phyloP scores from a whole-genome alignment of 192 early-diverging fungal species.

The Linnemannia exigua region DNA sequence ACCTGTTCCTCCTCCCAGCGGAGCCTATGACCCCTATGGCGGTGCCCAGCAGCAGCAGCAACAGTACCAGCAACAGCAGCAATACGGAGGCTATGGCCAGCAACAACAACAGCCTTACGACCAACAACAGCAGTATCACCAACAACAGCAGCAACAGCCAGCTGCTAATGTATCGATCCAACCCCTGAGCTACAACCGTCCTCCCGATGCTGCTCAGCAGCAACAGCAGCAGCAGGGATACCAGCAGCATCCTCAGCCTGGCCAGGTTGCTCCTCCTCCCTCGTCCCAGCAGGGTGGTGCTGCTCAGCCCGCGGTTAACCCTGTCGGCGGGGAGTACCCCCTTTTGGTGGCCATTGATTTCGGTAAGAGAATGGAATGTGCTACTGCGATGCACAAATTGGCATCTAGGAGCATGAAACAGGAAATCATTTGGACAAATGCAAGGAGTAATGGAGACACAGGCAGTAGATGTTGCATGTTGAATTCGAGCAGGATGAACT shows the following conservation, averaged over 20 bases:
- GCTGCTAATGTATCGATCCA: slow-evolving; percentile 43
- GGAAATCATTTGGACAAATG: background rate
- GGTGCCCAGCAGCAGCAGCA: slow-evolving; percentile 39
- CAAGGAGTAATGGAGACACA: background rate
- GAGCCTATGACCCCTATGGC: slow-evolving; percentile 21
- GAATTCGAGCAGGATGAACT: background rate
- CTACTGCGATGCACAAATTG: background rate
- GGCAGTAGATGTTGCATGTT: background rate
- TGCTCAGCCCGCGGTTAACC: slow-evolving; percentile 13
- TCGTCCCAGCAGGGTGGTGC: slow-evolving; percentile 1
- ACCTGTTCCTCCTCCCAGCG: background rate
- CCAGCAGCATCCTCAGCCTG: slow-evolving; percentile 17
- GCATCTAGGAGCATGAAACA: background rate
- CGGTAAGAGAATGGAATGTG: slow-evolving; percentile 24
- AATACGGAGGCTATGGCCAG: slow-evolving; percentile 20
- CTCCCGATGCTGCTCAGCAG: slow-evolving; percentile 8
- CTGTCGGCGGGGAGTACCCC: slow-evolving; percentile 53
- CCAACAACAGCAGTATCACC: slow-evolving; percentile 22
- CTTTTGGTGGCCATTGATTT: slow-evolving; percentile 63
- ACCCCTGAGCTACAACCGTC: slow-evolving; percentile 22
- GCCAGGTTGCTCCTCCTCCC: slow-evolving; percentile 21
- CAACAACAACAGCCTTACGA: slow-evolving; percentile 33
- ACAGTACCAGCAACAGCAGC: slow-evolving; percentile 27
- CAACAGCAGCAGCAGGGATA: slow-evolving; percentile 34
- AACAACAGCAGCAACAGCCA: background rate